Conservation (phyloP, 352 stramenopile genomes). For the Phytophthora ohioensis region DNA sequence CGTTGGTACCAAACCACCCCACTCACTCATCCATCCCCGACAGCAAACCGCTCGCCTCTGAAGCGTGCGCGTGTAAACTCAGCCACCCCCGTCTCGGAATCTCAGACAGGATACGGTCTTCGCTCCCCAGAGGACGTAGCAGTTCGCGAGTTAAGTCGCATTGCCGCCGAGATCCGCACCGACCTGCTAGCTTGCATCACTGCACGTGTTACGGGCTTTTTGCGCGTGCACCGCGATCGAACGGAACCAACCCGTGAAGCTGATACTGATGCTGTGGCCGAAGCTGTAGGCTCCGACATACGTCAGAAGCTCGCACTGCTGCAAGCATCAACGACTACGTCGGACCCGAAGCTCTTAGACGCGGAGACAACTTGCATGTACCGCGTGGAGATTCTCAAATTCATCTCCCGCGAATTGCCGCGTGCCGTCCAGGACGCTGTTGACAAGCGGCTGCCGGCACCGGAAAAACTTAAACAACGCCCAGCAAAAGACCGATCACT, state of each 20-base stretch:
- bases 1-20: constrained; percentile 34
- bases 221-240: constrained; percentile 61
- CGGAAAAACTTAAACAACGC: constrained; percentile 65
- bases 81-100: constrained; percentile 18
- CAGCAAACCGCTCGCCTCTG: constrained; percentile 27
- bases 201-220: constrained; percentile 67
- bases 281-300: constrained; percentile 71
- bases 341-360: constrained; percentile 47
- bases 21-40: constrained; percentile 33
- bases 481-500: constrained; percentile 69
- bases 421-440: constrained; percentile 75
- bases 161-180: constrained; percentile 64
- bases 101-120: constrained; percentile 9
- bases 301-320: constrained; percentile 64
- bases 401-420: constrained; percentile 81
- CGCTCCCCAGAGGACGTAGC: constrained; percentile 57
- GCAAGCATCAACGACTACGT: constrained; percentile 37
- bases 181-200: constrained; percentile 78
- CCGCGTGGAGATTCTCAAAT: constrained; percentile 87
- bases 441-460: constrained; percentile 64
- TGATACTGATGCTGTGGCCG: constrained; percentile 51
- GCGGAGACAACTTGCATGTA: constrained; percentile 84
- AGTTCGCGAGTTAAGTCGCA: constrained; percentile 69
- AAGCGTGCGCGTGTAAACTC: constrained; percentile 42
- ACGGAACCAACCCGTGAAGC: constrained; percentile 33